Conservation (phyloP, 1,284 basidiomycete genomes). For the Leccinum subspadiceum region DNA sequence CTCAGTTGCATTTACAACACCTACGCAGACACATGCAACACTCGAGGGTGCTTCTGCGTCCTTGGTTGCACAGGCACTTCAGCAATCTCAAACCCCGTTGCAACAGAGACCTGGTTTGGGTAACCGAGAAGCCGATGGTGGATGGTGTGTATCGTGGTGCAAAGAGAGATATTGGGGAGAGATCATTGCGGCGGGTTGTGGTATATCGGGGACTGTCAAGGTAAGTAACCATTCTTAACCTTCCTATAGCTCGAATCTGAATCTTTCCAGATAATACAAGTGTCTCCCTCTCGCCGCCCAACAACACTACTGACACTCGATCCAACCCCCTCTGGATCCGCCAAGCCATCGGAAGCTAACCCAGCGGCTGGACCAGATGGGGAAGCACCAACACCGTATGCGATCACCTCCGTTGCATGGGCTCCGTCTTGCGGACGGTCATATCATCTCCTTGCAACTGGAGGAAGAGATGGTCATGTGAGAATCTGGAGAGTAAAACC, state of each 20-base stretch:
- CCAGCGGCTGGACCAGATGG: conserved; percentile 29
- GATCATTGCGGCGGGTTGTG: conserved; percentile 74
- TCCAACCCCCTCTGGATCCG: conserved; percentile 34
- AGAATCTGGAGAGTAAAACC: conserved; percentile 83
- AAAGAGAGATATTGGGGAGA: conserved; percentile 94
- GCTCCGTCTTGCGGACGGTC: conserved; percentile 88
- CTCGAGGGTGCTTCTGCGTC: conserved; percentile 58
- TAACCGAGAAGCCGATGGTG: conserved; percentile 79
- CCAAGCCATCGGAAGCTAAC: conserved; percentile 15
- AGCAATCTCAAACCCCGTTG: conserved; percentile 50
- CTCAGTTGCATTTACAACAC: conserved; percentile 59
- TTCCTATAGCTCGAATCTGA: not conserved
- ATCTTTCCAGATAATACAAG: conserved; percentile 52
- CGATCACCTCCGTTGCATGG: conserved; percentile 84
- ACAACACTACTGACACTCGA: conserved; percentile 43
- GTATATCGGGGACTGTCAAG: conserved; percentile 72
- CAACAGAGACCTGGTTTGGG: conserved; percentile 52
- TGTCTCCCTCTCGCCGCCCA: conserved; percentile 54
- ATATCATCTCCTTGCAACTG: conserved; percentile 90
- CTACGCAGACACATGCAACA: conserved; percentile 58
- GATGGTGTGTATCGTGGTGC: conserved; percentile 93
- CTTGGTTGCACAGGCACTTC: conserved; percentile 59
- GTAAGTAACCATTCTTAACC: conserved; percentile 38
- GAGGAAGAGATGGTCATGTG: conserved; percentile 81
- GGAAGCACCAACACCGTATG: conserved; percentile 44